These are phyloP conservation scores for Babesia ovata DNA, from an alignment of 169 alveolate genomes.

Conservation along the genomic window DNA sequence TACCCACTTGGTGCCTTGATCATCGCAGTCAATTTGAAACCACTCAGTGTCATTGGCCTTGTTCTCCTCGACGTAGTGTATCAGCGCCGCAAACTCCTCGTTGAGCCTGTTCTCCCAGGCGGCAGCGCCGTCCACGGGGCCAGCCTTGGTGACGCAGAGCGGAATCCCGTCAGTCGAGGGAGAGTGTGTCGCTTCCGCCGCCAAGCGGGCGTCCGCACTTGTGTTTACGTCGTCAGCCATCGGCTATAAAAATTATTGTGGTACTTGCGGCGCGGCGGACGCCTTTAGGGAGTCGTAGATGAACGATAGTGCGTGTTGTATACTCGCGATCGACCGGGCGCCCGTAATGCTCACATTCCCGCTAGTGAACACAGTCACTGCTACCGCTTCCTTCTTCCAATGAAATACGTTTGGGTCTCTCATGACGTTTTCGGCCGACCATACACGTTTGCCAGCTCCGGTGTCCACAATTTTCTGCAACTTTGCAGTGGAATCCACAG, in stretches of 20 bases:
- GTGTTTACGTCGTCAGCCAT: not conserved
- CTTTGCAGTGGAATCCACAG: not conserved
- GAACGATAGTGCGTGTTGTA: slow-evolving; percentile 54
- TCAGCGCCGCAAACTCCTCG: slow-evolving; percentile 91
- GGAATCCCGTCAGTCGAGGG: slow-evolving; percentile 79
- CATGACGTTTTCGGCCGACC: not conserved
- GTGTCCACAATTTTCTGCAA: not conserved
- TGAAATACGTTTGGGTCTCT: not conserved
- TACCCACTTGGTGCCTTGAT: slow-evolving; percentile 87
- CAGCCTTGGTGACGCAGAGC: slow-evolving; percentile 88
- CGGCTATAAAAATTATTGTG: not conserved
- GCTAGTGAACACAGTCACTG: slow-evolving; percentile 73
- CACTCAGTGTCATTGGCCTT: slow-evolving; percentile 93
- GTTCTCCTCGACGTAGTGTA: slow-evolving; percentile 85
- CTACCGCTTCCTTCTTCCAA: slow-evolving; percentile 70
- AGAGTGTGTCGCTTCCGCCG: not conserved
- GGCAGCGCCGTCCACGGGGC: slow-evolving; percentile 87
- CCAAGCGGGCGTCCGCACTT: not conserved
- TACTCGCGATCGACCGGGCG: slow-evolving; percentile 67
- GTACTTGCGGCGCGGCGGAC: slow-evolving; percentile 10
- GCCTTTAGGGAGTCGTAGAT: slow-evolving; percentile 44
- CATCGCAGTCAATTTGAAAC: slow-evolving; percentile 91
- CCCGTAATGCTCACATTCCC: slow-evolving; percentile 81
- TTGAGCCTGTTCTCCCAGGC: slow-evolving; percentile 85
- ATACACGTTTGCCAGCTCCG: slow-evolving; percentile 7